Evolutionary conservation across 352 stramenopile species (phyloP).

Genomic region (Pythium oligandrum): DNA sequence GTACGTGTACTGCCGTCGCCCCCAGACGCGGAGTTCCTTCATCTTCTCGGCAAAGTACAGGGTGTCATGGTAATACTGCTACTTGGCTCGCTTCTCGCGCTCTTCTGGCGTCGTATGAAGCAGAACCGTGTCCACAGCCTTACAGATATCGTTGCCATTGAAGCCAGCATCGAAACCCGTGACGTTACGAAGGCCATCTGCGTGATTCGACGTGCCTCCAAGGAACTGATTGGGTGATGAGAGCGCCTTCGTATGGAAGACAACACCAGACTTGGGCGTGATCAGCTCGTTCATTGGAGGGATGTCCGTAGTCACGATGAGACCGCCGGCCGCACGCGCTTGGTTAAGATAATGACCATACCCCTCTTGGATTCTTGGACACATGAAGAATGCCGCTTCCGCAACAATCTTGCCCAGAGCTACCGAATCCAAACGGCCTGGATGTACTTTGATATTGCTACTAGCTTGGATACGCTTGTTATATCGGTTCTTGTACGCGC

Average conservation of each 20-base stretch:
- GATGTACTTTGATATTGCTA: conserved; percentile 29
- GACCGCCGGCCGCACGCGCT: conserved; percentile 31
- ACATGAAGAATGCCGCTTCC: conserved; percentile 50
- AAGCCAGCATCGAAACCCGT: conserved; percentile 38
- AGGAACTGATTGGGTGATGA: conserved; percentile 41
- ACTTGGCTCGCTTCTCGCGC: conserved; percentile 32
- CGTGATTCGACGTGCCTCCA: conserved; percentile 38
- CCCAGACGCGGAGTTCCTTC: conserved; percentile 28
- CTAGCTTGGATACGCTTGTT: conserved; percentile 14
- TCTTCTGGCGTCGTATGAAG: conserved; percentile 32
- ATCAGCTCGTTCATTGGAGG: conserved; percentile 67
- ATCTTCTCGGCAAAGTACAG: conserved; percentile 63
- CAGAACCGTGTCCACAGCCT: conserved; percentile 46
- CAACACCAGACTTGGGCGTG: conserved; percentile 32
- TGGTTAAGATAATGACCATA: conserved; percentile 78
- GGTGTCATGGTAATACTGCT: conserved; percentile 59
- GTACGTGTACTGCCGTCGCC: conserved; percentile 14
- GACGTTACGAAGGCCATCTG: conserved; percentile 42
- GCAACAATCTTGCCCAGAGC: conserved; percentile 49
- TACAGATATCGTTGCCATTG: conserved; percentile 32
- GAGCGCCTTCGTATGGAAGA: conserved; percentile 27
- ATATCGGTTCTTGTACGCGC: conserved; percentile 17
- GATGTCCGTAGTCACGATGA: conserved; percentile 47
- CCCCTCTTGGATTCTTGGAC: conserved; percentile 49
- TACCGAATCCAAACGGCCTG: conserved; percentile 23